These are phyloP conservation scores for Geranium brycei DNA, from an alignment of 345 rosid species.

Conservation along the genomic window DNA sequence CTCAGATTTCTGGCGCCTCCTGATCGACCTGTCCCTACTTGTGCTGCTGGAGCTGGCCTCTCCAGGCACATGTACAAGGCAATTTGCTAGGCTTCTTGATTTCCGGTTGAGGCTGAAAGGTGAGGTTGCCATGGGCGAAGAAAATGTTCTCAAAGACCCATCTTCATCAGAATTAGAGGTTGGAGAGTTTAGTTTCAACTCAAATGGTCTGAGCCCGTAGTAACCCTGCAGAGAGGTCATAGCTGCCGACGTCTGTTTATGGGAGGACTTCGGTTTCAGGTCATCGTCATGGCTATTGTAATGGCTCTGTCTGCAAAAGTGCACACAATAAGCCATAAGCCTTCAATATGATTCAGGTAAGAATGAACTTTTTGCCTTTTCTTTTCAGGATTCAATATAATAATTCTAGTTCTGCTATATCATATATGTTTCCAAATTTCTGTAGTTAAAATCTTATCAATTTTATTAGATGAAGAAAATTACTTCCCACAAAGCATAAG, in stretches of 20 bases:
- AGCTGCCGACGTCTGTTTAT: slow-evolving; percentile 47
- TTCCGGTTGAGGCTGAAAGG: slow-evolving; percentile 38
- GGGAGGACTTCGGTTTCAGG: slow-evolving; percentile 28
- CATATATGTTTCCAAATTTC: no score
- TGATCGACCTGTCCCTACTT: slow-evolving; percentile 29
- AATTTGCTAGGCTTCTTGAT: slow-evolving; percentile 48
- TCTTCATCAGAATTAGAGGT: slow-evolving; percentile 38
- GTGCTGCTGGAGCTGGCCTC: slow-evolving; percentile 20
- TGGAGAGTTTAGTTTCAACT: slow-evolving; percentile 20
- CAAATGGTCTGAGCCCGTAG: slow-evolving; percentile 47
- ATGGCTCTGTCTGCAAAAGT: slow-evolving; percentile 36
- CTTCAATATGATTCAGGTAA: no score
- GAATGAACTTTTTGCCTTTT: no score
- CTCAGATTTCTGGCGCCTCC: slow-evolving; percentile 65
- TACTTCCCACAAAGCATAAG: no score
- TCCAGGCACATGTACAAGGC: slow-evolving; percentile 15
- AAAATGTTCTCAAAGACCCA: no score
- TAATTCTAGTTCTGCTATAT: no score
- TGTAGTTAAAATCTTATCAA: no score
- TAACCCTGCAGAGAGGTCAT: slow-evolving; percentile 72
- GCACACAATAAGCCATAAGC: no score
- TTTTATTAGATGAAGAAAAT: no score
- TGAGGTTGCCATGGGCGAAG: slow-evolving; percentile 18
- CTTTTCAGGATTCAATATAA: no score
- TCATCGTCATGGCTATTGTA: slow-evolving; percentile 16